Base-by-base conservation (phyloP, 257 asterid species). In the Solanum tarapatanum region DNA sequence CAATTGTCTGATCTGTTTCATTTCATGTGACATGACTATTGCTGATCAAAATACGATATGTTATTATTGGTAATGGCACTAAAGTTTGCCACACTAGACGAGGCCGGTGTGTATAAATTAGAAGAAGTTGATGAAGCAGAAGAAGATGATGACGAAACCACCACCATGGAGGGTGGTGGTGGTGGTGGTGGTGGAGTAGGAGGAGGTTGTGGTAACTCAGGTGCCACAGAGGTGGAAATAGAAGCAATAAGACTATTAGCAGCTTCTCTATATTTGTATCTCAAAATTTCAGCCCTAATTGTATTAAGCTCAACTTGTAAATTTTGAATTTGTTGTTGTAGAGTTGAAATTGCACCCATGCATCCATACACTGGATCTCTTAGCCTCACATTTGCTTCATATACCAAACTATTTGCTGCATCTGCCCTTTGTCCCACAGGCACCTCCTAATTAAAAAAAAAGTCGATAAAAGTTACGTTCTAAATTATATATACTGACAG, bases 311-410 rank as follows among this genome's bases (percentile, higher is more conserved):
- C 98, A 7, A 94, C 94, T 86, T 96, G 98, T 23, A 96, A 87
- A 45, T 91, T 39, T 82, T 96, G 98, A 74, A 95, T 89, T 85
- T 96, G 96, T 60, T 94, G 99, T 75, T 95, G 99, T 82, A 96
- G 88, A 26, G 98, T 91, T 2, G 98, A 96, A 23, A 96, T 94
- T 13, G 97, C 99, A 36, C 98, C 99, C 99, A 95, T 96, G 97
- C 98, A 95, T 48, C 99, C 99, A 21, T 96, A 96, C 1, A 96
- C 95, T 0, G 99, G 99, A 91, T 96, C 98, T 30, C 98, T 88
- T 10, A 96, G 93, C 91, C 99, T 90, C 84, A 95, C 97, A 51
- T 96, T 96, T 24, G 99, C 99, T 89, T 96, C 99, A 79, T 95
- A 96, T 0, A 96, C 98, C 88, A 96, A 93, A 82, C 99, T 95